Evolutionary conservation across 345 rosid species (phyloP), one percentile per base, ranked within the genome.

Genomic region (Arabis hirsuta): DNA sequence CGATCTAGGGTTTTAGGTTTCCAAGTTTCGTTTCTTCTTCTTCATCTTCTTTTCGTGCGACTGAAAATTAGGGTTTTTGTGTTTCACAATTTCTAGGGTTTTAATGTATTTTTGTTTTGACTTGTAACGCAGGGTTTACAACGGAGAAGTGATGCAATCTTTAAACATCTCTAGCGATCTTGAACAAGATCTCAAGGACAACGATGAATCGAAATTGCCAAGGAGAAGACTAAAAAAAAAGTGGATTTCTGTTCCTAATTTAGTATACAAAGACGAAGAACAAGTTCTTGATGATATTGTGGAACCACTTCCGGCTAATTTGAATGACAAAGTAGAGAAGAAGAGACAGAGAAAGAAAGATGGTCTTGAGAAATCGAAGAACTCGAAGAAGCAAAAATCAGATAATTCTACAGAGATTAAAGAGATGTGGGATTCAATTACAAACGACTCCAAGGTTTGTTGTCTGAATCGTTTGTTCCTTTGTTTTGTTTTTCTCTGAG

Each of bases 391-490:
- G 74, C 83, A 76, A 73, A 58, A 41, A 51, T 76, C 53, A 26
- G 78, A 79, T 14, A 60, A 53, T 41, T 59, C 75, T 2, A 54
- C 71, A 13, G 96, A 90, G 65, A 83, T 90, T 12, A 73, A 86
- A 62, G 98, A 90, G 88, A 90, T 93, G 96, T 93, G 96, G 97
- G 88, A 87, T 42, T 89, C 89, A 42, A 81, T 90, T 57, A 90
- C 88, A 3, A 88, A 82, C 50, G 81, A 85, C 81, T 82, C 96
- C 26, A 86, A 88, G 87, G 98, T 87, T 71, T 27, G 45, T 13
- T 29, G 32, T 56, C 10, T 68, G 5, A 67, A 6, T 43, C 34
- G 26, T 2, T 52, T 4, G 1, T 4, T 52, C 13, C 10, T 43
- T 43, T 64, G 47, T 64, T 63, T n/a, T 50, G 65, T 55, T 47